Evolutionary conservation across 371 early-diverging fungal genomes (phyloP).

Genomic region (Mortierella sp.): DNA sequence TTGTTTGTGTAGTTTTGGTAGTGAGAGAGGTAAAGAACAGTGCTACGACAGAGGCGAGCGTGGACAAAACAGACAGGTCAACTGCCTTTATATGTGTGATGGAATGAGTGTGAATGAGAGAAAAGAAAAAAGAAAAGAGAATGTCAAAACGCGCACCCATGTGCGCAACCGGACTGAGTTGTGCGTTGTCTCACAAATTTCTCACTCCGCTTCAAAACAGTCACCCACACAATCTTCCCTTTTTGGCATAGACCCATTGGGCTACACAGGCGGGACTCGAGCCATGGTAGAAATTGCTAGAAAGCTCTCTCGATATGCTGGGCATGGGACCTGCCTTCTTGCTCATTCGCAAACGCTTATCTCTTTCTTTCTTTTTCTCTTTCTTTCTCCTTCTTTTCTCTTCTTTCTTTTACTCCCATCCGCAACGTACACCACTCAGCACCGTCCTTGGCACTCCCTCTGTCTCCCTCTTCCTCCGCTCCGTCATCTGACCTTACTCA

Average conservation of each 20-base stretch:
- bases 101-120: not conserved
- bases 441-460: not conserved
- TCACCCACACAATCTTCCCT: not conserved
- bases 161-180: not conserved
- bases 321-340: not conserved
- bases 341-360: not conserved
- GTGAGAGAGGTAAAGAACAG: not conserved
- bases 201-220: slow-evolving; percentile 4
- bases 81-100: not conserved
- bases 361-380: not conserved
- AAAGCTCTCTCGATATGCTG: not conserved
- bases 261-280: not conserved
- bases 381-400: not conserved
- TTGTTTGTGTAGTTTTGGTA: not conserved
- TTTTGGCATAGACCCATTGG: too few species aligned
- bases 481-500: not conserved
- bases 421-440: not conserved
- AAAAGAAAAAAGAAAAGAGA: not conserved
- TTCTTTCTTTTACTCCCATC: not conserved
- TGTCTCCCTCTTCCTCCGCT: not conserved
- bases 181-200: not conserved
- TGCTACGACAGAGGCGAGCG: slow-evolving; percentile 4
- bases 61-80: not conserved
- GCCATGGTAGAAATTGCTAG: not conserved
- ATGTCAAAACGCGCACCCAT: too few species aligned